Evolutionary conservation across 169 alveolate genomes (phyloP).

Genomic region (Plasmodium sp.): DNA sequence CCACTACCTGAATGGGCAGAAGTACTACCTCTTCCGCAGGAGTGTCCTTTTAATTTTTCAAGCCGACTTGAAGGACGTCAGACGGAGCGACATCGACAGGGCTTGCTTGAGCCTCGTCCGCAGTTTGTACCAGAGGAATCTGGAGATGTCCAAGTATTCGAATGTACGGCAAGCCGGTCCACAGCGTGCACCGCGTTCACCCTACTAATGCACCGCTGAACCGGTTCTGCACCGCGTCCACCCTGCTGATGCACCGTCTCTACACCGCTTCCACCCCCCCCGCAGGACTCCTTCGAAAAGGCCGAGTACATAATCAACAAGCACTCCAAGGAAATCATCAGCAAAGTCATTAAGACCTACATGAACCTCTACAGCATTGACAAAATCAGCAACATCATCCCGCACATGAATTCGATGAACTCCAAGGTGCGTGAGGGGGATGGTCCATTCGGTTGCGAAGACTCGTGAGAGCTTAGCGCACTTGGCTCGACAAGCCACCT

Average conservation of each 20-base stretch:
- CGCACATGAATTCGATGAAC: conserved; percentile 67
- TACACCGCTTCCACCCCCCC: not conserved
- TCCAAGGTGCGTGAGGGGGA: conserved; percentile 24
- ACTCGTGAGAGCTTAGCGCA: not conserved
- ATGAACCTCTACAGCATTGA: conserved; percentile 57
- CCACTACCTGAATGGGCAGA: conserved; percentile 23
- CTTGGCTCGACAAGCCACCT: not conserved
- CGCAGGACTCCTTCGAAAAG: conserved; percentile 58
- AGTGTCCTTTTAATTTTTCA: conserved; percentile 48
- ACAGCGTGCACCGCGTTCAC: not conserved
- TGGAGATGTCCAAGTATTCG: conserved; percentile 36
- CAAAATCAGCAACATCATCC: conserved; percentile 37
- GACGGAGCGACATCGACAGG: conserved; percentile 11
- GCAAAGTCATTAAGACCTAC: conserved; percentile 65
- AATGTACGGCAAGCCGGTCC: not conserved
- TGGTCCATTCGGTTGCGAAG: not conserved
- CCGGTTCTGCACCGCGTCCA: too few relatives aligned
- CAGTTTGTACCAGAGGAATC: not conserved
- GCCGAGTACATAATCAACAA: conserved; percentile 68
- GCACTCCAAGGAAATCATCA: conserved; percentile 69
- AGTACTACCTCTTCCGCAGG: conserved; percentile 27
- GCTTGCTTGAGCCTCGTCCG: conserved; percentile 27
- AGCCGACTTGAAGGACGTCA: conserved; percentile 30
- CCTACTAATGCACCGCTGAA: too few relatives aligned
- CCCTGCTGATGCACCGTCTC: too few relatives aligned